Base-by-base conservation (phyloP, 106 monocot genomes). In the Allium sativum region DNA sequence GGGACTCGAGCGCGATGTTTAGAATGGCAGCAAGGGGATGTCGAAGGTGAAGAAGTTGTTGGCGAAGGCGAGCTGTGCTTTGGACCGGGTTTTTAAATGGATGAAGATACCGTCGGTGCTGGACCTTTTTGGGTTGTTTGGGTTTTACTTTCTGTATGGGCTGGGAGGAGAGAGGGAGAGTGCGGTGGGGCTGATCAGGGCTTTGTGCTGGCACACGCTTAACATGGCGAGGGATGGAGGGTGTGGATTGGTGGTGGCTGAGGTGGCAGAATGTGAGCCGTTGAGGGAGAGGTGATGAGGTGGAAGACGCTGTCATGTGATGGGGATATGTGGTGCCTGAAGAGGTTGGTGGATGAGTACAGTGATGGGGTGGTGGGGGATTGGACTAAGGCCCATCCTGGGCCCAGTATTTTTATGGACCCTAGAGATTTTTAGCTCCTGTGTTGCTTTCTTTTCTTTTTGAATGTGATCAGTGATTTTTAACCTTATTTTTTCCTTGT, bases 1-100 rank as follows among this genome's bases (percentile, higher is more conserved):
- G 93, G 93, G 83, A 94, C 72, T 83, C 76, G 72, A 90, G 77
- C 64, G 83, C 78, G 18, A 71, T 82, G 43, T 94, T 86, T 72
- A 63, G 70, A 19, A 70, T 94, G 18, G 78, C 89, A 79, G 71
- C 89, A 80, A 83, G 0, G 94, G 94, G 4, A 83, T 61, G 10
- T 71, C 80, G 48, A 55, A 57, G 43, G 18, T 70, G 60, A 46
- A 70, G 20, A 43, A 66, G 16, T 65, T 65, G 8, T 18, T 84
- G 12, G 86, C 94, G 15, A 55, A 46, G 50, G 65, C 68, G 40
- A 89, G 68, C 58, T 68, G 94, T 53, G 19, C 61, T 22, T 55
- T 80, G 44, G 94, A 94, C 69, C 65, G 77, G 22, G 77, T 73
- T 11, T 22, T 81, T 7, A 82, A 85, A 16, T 89, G 80, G 77